Conservation (phyloP, 768 basidiomycete genomes). For the Lactarius hengduanensis region DNA sequence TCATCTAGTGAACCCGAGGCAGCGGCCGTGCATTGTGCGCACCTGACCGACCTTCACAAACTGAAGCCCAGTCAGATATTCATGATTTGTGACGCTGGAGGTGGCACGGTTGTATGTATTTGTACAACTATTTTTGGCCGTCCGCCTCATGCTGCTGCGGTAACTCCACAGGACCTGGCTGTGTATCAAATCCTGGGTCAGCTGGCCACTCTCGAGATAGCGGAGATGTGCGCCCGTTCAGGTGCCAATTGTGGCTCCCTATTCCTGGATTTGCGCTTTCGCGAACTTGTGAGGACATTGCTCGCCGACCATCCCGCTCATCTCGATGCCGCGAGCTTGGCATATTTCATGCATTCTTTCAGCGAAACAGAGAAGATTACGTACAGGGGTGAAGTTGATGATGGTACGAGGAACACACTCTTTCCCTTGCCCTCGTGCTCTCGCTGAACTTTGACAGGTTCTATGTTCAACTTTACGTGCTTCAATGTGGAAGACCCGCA, state of each 20-base stretch:
- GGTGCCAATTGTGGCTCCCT: constrained; percentile 86
- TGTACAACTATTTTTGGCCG: background rate
- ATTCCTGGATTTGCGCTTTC: constrained; percentile 84
- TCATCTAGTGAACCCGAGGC: constrained; percentile 66
- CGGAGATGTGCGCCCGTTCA: constrained; percentile 84
- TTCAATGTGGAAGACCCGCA: constrained; percentile 85
- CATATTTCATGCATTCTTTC: constrained; percentile 88
- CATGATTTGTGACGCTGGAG: constrained; percentile 84
- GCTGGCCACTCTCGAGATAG: constrained; percentile 80
- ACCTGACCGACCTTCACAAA: constrained; percentile 76
- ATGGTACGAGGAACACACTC: constrained; percentile 49
- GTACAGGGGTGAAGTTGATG: constrained; percentile 71
- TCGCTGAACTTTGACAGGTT: constrained; percentile 45
- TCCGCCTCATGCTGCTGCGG: constrained; percentile 19
- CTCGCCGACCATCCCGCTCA: constrained; percentile 83
- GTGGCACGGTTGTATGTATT: constrained; percentile 27
- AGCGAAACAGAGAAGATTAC: constrained; percentile 85
- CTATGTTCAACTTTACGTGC: constrained; percentile 85
- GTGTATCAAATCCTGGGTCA: constrained; percentile 72
- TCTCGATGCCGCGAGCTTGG: constrained; percentile 75
- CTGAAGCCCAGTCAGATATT: constrained; percentile 81
- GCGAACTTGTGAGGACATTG: constrained; percentile 74
- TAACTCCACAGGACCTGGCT: constrained; percentile 41
- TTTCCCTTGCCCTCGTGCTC: constrained; percentile 3
- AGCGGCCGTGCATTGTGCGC: constrained; percentile 87